Base-by-base conservation (phyloP, 192 early-diverging fungal species). In the Entophlyctis luteolus region DNA sequence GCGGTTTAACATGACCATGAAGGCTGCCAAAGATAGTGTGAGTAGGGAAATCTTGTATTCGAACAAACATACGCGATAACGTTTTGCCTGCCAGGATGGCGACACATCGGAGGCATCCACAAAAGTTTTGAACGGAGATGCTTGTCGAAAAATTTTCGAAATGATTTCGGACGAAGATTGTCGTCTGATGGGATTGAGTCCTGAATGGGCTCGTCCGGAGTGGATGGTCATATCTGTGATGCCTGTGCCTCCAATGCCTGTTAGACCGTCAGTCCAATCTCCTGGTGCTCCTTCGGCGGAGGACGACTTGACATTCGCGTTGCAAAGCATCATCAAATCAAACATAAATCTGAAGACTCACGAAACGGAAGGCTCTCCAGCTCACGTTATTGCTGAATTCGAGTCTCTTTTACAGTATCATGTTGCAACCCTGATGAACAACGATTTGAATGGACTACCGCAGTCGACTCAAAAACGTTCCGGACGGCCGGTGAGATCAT, bases 201-300 rank as follows among this genome's bases (percentile, higher is more conserved):
- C 89, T 31, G 85, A 93, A 62, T 98, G 83, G 81, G 95, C 95
- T 16, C 85, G 95, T 18, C 96, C 96, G 8, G 96, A 97, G 75
- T 99, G 96, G 96, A 95, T 99, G 93, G 82, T 98, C 56, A 82
- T 96, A 57, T 90, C 93, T 4, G 89, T 93, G n/a, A 81, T 99
- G 63, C 92, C 96, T 18, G 94, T 98, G 5, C 93, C 97, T 37
- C 97, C 97, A 1, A 92, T 93, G 79, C 83, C 94, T 4, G 97
- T 99, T 28, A 91, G 97, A 45, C 97, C 97, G 20, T 93, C 93
- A 70, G 92, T 98, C 72, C 86, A 88, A 67, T 91, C 94, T 88
- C 93, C 95, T 55, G 94, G 93, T 47, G 85, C 86, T 1, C 77
- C 77, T 16, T 85, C 87, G 62, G 87, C 89, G 65, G 91, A 99